A percentile compares a stretch with the other conserved stretches of the same genome.
Evolutionary conservation across 2,329 filamentous ascomycete species (phyloP).

Genomic region (Fusarium odoratissimum): DNA sequence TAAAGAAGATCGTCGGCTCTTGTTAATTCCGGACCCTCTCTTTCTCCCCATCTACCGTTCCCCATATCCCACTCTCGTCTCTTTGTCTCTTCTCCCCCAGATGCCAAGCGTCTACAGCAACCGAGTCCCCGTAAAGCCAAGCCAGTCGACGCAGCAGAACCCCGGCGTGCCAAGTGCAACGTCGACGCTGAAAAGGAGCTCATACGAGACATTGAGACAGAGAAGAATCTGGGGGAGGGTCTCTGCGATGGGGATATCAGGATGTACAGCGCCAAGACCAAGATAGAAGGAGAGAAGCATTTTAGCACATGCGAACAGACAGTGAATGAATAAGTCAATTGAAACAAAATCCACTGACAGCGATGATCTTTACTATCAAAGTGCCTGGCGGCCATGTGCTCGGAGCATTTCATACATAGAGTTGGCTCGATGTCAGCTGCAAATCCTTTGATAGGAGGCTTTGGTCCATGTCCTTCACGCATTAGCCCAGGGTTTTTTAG

Average conservation of each 20-base stretch:
- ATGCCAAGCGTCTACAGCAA: slow-evolving; percentile 18
- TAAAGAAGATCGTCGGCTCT: not conserved
- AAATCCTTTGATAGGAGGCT: slow-evolving; percentile 2
- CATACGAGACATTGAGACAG: not conserved
- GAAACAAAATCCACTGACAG: slow-evolving; percentile 5
- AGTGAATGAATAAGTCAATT: not conserved
- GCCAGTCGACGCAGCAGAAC: not conserved
- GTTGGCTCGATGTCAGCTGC: not conserved
- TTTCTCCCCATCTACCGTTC: slow-evolving; percentile 11
- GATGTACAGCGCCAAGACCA: slow-evolving; percentile 16
- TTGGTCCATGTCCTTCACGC: not conserved
- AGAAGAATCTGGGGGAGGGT: slow-evolving; percentile 25
- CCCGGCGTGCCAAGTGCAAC: slow-evolving; percentile 35
- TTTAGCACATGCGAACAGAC: not conserved
- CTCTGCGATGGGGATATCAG: slow-evolving; percentile 14
- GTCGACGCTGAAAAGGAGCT: not conserved
- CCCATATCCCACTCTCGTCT: not conserved
- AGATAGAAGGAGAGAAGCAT: slow-evolving; percentile 4
- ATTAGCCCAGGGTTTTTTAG: not conserved
- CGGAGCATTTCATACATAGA: slow-evolving; percentile 14
- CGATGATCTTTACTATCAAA: slow-evolving; percentile 21
- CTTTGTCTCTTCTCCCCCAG: slow-evolving; percentile 3
- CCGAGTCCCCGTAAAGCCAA: slow-evolving; percentile 4
- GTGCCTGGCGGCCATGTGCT: slow-evolving; percentile 6
- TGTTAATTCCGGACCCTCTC: slow-evolving; percentile 26